These are phyloP conservation scores for Cinchona pubescens DNA, from an alignment of 257 asterid genomes.

Conservation along the genomic window DNA sequence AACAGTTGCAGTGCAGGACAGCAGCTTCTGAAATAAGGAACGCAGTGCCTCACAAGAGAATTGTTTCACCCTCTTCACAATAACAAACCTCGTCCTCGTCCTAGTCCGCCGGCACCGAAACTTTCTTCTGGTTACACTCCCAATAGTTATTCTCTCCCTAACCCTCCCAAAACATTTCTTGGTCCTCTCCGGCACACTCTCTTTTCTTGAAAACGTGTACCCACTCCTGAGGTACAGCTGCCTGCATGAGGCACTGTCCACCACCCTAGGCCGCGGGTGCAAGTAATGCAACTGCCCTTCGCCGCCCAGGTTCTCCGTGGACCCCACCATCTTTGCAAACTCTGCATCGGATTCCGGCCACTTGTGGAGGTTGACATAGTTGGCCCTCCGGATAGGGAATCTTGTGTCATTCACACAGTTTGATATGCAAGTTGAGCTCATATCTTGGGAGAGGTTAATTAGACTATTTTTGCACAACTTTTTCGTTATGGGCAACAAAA, in stretches of 20 bases:
- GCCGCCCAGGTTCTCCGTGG: slow-evolving; percentile 23
- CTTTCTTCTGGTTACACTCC: slow-evolving; percentile 15
- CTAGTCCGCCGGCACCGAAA: slow-evolving; percentile 18
- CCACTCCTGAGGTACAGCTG: slow-evolving; percentile 52
- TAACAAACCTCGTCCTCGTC: neutral
- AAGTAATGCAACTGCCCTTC: slow-evolving; percentile 34
- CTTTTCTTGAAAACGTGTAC: slow-evolving; percentile 64
- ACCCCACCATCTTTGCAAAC: slow-evolving; percentile 2
- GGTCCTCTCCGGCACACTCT: slow-evolving; percentile 55
- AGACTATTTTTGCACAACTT: neutral
- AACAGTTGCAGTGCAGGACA: slow-evolving; percentile 45
- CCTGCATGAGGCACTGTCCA: slow-evolving; percentile 60
- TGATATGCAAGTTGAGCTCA: slow-evolving; percentile 41
- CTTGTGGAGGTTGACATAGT: slow-evolving; percentile 52
- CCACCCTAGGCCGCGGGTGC: slow-evolving; percentile 34
- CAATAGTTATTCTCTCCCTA: slow-evolving; percentile 34
- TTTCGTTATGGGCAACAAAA: neutral
- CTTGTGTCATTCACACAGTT: slow-evolving; percentile 48
- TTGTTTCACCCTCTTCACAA: slow-evolving; percentile 41
- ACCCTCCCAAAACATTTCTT: slow-evolving; percentile 51
- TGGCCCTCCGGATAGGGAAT: slow-evolving; percentile 40
- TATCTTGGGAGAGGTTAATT: neutral
- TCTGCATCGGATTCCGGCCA: slow-evolving; percentile 63
- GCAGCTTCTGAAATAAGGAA: slow-evolving; percentile 47
- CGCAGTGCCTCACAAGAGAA: slow-evolving; percentile 40